Conservation (phyloP, 225 moss, liverwort and hornwort genomes). For the Pseudoscleropodium purum region DNA sequence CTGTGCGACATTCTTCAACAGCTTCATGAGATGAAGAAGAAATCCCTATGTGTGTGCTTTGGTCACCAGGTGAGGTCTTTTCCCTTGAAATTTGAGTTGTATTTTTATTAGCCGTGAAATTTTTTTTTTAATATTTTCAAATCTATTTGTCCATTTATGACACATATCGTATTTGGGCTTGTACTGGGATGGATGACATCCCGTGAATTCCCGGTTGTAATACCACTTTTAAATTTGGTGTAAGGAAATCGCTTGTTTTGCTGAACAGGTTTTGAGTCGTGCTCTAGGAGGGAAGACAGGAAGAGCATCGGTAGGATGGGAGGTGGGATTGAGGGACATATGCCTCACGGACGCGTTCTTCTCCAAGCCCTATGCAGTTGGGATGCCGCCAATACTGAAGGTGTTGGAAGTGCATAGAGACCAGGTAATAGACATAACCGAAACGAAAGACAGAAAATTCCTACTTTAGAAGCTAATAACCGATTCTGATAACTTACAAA, state of each 20-base stretch:
- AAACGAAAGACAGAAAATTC: not conserved
- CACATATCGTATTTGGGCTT: not conserved
- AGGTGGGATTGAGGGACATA: slow-evolving; percentile 67
- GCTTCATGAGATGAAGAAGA: slow-evolving; percentile 56
- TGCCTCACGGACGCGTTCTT: slow-evolving; percentile 49
- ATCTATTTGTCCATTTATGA: not conserved
- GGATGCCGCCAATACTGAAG: slow-evolving; percentile 48
- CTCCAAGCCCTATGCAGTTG: slow-evolving; percentile 61
- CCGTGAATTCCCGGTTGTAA: not conserved
- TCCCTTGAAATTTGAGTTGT: not conserved
- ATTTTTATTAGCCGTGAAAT: not conserved
- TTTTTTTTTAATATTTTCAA: too few relatives aligned
- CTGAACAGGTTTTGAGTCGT: slow-evolving; percentile 57
- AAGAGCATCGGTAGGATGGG: slow-evolving; percentile 73
- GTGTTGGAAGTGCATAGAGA: slow-evolving; percentile 70
- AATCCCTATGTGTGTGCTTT: slow-evolving; percentile 68
- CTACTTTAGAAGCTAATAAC: too few relatives aligned
- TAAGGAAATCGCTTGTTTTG: not conserved
- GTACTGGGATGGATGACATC: not conserved
- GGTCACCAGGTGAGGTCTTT: slow-evolving; percentile 65
- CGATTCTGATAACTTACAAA: not conserved
- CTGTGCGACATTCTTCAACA: slow-evolving; percentile 52
- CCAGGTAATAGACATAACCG: slow-evolving; percentile 28
- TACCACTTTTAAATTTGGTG: not conserved
- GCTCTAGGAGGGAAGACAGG: slow-evolving; percentile 94